Evolutionary conservation across 2,329 filamentous ascomycete species (phyloP), one percentile per base, ranked within the genome.

Genomic region (Monilinia fructicola): DNA sequence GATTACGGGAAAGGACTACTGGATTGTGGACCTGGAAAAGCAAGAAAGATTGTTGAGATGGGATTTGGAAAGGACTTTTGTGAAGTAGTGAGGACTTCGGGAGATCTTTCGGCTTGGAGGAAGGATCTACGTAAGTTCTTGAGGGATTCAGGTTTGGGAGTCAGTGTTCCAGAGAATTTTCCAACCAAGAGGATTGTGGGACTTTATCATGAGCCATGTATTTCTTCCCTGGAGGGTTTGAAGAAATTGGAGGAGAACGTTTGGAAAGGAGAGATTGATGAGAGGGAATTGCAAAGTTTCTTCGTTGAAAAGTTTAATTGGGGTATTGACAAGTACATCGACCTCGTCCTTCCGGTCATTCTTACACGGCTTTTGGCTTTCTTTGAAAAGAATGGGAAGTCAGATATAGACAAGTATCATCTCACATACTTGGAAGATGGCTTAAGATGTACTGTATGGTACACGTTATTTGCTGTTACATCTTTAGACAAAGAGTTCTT

Each of bases 291-390:
- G 21, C 68, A 64, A 16, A 23, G 53, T 35, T 70, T 70, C 28
- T 35, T 70, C 3, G 23, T 48, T 44, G 53, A 67, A 2, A 69
- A 69, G 1, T 69, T 69, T 52, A 54, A 70, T 54, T 70, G 69
- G 69, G 68, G 44, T 1, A 44, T 66, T 28, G 64, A 59, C 21
- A 52, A 52, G 40, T 70, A 66, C 59, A 54, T 66, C 21, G 67
- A 52, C 54, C 65, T 50, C 42, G 38, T 67, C 44, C 21, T 70
- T 28, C 65, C 69, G 6, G 12, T 69, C n/a, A 58, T 59, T 23
- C 67, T 70, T 40, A 64, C 67, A 44, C 55, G 31, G 11, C 62
- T 48, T 59, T 54, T 70, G 31, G 28, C 28, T 26, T 60, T 44
- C 28, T 35, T 60, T 2, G 11, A 50, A 5, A 21, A 14, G 21